Evolutionary conservation across 345 rosid species (phyloP).

Genomic region (Lumnitzera racemosa): DNA sequence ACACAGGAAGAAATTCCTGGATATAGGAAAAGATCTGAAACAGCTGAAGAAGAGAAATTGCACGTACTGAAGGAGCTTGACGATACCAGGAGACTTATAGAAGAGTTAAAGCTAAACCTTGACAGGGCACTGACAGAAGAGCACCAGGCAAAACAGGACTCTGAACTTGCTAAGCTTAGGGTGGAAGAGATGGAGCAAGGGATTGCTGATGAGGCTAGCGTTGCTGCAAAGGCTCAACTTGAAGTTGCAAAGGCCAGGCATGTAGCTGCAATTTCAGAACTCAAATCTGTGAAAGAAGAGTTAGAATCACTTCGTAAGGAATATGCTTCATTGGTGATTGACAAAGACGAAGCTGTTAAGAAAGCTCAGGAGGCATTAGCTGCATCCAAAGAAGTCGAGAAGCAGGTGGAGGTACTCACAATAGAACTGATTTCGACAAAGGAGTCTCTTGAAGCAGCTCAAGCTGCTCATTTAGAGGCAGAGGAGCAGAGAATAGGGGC

Average conservation of each 20-base stretch:
- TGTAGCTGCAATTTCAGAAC: slow-evolving; percentile 59
- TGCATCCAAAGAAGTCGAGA: slow-evolving; percentile 82
- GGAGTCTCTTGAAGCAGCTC: slow-evolving; percentile 79
- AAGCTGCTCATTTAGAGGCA: slow-evolving; percentile 88
- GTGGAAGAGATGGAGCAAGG: slow-evolving; percentile 95
- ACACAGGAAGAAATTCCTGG: slow-evolving; percentile 63
- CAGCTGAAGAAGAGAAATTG: slow-evolving; percentile 51
- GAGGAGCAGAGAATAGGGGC: slow-evolving; percentile 88
- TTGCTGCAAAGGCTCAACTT: slow-evolving; percentile 90
- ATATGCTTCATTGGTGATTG: slow-evolving; percentile 47
- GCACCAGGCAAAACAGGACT: slow-evolving; percentile 86
- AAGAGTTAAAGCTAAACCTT: slow-evolving; percentile 74
- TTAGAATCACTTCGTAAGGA: slow-evolving; percentile 44
- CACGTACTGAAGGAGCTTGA: slow-evolving; percentile 65
- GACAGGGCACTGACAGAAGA: slow-evolving; percentile 93
- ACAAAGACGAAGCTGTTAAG: slow-evolving; percentile 49
- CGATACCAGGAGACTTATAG: slow-evolving; percentile 69
- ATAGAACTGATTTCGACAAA: slow-evolving; percentile 79
- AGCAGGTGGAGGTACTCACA: slow-evolving; percentile 74
- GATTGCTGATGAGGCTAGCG: slow-evolving; percentile 77
- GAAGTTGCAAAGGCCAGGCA: slow-evolving; percentile 90
- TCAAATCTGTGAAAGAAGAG: slow-evolving; percentile 65
- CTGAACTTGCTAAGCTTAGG: slow-evolving; percentile 80
- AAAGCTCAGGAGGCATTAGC: slow-evolving; percentile 65
- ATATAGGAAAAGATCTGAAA: slow-evolving; percentile 46